Base-by-base conservation (phyloP, 441 rosid species). In the Rhodomyrtus psidioides region DNA sequence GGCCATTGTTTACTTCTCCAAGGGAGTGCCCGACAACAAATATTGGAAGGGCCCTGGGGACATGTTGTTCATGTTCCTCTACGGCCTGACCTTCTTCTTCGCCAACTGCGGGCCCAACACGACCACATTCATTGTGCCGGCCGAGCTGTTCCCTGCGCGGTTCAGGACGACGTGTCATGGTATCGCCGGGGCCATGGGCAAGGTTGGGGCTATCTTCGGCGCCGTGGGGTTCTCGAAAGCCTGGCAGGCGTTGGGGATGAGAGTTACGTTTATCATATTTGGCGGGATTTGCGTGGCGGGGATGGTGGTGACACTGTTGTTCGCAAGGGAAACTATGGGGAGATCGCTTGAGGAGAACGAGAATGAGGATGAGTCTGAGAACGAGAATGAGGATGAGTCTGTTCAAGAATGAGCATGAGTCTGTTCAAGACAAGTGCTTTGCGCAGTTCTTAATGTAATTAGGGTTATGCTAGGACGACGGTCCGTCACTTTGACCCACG, bases 101-200 rank as follows among this genome's bases (percentile, higher is more conserved):
- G 91, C 96, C 34, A 93, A 95, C 86, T 93, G 94, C 28, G 98
- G 98, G 44, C 98, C 97, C 3, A 95, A 96, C 82, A 92, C 96
- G 1, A 95, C 98, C 5, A 95, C 98, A 0, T 96, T 94, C 82
- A 94, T 96, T 3, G 89, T 95, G 49, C 98, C 98, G 0, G 98
- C 96, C 0, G 98, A 96, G 79, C 95, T 95, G 24, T 96, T 96
- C 27, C 98, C 98, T 3, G 91, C 98, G 0, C 90, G 98, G 84
- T 93, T 95, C 53, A 90, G 98, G 86, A 90, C 97, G 6, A 95
- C 97, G 2, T 96, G 98, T 85, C 96, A 96, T 39, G 98, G 95
- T 34, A 93, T 96, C 27, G 88, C 96, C 1, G 98, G 94, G 65
- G 96, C 98, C 2, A 60, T 83, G 16, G 96, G 98, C 81, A 96